Base-by-base conservation (phyloP, 2,329 filamentous ascomycete species). In the Chrysoporthe cubensis region DNA sequence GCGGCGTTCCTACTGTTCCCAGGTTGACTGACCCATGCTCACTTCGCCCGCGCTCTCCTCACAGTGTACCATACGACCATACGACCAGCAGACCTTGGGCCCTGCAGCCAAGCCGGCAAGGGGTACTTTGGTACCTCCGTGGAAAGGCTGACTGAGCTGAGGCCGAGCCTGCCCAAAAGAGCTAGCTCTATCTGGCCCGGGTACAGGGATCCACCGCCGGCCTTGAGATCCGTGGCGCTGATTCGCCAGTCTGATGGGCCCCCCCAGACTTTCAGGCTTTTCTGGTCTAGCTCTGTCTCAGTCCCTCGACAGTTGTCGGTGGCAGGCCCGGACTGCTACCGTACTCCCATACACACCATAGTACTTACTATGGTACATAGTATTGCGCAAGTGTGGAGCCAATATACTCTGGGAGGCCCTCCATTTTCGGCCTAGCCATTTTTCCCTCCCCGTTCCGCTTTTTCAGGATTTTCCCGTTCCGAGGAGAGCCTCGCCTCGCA, bases 241-340 rank as follows among this genome's bases (percentile, higher is more conserved):
- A 64, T 64, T 64, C 62, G 62, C 37, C 52, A 26, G 6, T 4
- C 1, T 7, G 42, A 13, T 58, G 52, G 52, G 52, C 52, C 37
- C n/a, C 52, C 62, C 62, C 48, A 64, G 62, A 44, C 21, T 44
- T 37, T 40, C 48, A n/a, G 48, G n/a, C 46, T 21, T 58, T 58
- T 48, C 60, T 58, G 52, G 62, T 57, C 26, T 64, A 58, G 62
- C 62, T 44, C 52, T 56, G 62, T 64, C 62, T 64, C 62, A 64
- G 26, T 40, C 34, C 57, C 21, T 21, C 14, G 26, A 57, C 52
- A 34, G 2, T 6, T 62, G 59, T 21, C 43, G 59, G 59, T 48
- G 42, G 21, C 56, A 40, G 56, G 6, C 42, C 21, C 50, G 21
- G 21, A 32, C 50, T 54, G 21, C 50, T 54, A 54, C 50, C 11